Conservation (phyloP, 169 alveolate species). For the Babesia bovis region DNA sequence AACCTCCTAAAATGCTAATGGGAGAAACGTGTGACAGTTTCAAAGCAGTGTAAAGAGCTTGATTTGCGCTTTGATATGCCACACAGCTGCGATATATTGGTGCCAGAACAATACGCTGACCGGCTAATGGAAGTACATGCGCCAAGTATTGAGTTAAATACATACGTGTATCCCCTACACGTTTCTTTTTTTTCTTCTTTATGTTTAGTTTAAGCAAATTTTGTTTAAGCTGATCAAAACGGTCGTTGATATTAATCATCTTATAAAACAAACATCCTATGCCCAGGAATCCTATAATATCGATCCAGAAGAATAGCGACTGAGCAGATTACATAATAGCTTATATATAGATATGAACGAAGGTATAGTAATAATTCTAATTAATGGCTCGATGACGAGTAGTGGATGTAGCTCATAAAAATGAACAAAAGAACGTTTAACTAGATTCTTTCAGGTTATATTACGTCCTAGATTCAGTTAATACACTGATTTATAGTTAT, state of each 20-base stretch:
- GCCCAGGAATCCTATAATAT: no score
- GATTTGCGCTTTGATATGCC: constrained; percentile 30
- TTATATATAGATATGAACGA: no score
- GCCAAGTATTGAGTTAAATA: constrained; percentile 53
- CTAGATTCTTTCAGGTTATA: no score
- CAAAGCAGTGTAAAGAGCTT: constrained; percentile 2
- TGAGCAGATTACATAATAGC: no score
- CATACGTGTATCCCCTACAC: constrained; percentile 59
- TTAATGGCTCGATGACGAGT: no score
- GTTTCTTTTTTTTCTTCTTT: constrained; percentile 48
- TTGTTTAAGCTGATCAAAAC: constrained; percentile 50
- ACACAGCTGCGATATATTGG: constrained; percentile 50
- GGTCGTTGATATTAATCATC: constrained; percentile 31
- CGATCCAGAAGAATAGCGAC: no score
- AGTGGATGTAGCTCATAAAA: no score
- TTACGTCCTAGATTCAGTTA: no score
- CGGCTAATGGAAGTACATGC: constrained; percentile 59
- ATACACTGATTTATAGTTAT: no score
- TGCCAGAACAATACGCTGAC: constrained; percentile 47
- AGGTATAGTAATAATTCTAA: no score
- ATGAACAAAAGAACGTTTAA: no score
- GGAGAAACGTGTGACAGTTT: constrained; percentile 11
- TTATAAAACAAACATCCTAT: neutral
- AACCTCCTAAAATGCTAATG: constrained; percentile 54
- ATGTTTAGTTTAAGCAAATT: constrained; percentile 39